Percentiles rank a stretch among this genome's conserved stretches.
Evolutionary conservation across 192 early-diverging fungal genomes (phyloP).

Genomic region (Mortierella antarctica): DNA sequence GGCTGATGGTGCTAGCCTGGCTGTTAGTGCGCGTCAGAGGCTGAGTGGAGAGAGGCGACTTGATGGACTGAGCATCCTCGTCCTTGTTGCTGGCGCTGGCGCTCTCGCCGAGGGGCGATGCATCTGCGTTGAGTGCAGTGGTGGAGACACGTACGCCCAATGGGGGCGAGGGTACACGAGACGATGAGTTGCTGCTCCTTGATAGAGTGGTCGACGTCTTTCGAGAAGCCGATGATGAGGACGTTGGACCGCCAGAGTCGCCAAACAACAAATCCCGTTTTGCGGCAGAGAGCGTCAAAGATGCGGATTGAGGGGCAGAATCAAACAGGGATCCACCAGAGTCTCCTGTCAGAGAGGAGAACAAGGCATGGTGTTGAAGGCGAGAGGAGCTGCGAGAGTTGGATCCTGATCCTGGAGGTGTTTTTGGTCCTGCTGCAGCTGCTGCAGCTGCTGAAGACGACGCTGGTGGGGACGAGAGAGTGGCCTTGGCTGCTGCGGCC

Average conservation of each 20-base stretch:
- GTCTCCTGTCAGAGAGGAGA: conserved; percentile 31
- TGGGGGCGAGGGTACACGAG: conserved; percentile 23
- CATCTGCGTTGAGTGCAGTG: conserved; percentile 19
- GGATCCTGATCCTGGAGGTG: conserved; percentile 29
- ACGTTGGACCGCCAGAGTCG: conserved; percentile 1
- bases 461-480: conserved; percentile 31
- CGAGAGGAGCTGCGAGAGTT: conserved; percentile 46
- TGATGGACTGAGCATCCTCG: conserved; percentile 7
- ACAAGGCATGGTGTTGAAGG: conserved; percentile 39
- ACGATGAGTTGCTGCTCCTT: conserved; percentile 12
- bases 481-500: conserved; percentile 27
- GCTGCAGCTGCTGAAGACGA: not conserved
- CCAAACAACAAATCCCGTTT: conserved; percentile 46
- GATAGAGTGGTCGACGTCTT: conserved; percentile 43
- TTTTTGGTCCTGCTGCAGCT: not conserved
- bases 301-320: conserved; percentile 2
- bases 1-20: conserved; percentile 33
- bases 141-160: not conserved
- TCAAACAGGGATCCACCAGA: conserved; percentile 35
- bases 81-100: conserved; percentile 6
- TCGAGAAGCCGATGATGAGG: conserved; percentile 11
- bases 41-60: conserved; percentile 19
- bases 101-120: conserved; percentile 20
- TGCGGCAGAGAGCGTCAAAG: conserved; percentile 24
- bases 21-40: conserved; percentile 43